Percentiles rank a stretch among this genome's conserved stretches.
Conservation (phyloP, 2,329 filamentous ascomycete genomes). For the Penicillium thymicola region DNA sequence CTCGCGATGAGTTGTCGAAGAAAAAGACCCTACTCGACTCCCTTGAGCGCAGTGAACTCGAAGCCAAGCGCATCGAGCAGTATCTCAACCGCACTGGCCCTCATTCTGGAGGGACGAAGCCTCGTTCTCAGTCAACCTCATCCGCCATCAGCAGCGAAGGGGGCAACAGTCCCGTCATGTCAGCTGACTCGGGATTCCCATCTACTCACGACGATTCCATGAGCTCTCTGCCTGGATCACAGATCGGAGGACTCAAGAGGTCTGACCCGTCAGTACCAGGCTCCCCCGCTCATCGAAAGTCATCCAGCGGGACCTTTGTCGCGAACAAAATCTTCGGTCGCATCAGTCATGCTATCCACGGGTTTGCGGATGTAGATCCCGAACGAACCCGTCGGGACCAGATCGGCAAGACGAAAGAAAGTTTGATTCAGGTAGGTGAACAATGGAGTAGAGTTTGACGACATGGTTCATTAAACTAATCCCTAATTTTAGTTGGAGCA, state of each 20-base stretch:
- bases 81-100: slow-evolving; percentile 67
- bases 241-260: slow-evolving; percentile 58
- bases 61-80: slow-evolving; percentile 89
- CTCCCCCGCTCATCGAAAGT: slow-evolving; percentile 67
- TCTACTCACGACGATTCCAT: slow-evolving; percentile 75
- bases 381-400: slow-evolving; percentile 88
- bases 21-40: slow-evolving; percentile 79
- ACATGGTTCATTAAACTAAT: slow-evolving; percentile 1
- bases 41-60: slow-evolving; percentile 87
- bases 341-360: slow-evolving; percentile 91
- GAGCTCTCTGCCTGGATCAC: slow-evolving; percentile 65
- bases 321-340: slow-evolving; percentile 91
- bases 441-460: not conserved
- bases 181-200: slow-evolving; percentile 92
- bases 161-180: slow-evolving; percentile 63
- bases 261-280: slow-evolving; percentile 31
- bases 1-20: slow-evolving; percentile 84
- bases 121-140: slow-evolving; percentile 64
- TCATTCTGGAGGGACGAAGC: slow-evolving; percentile 43
- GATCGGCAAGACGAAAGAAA: slow-evolving; percentile 93
- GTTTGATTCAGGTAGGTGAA: slow-evolving; percentile 58
- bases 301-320: slow-evolving; percentile 81
- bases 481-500: slow-evolving; percentile 68
- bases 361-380: slow-evolving; percentile 92
- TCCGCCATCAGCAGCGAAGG: slow-evolving; percentile 50